Evolutionary conservation across 768 basidiomycete genomes (phyloP).

Genomic region (Amanita muscaria): DNA sequence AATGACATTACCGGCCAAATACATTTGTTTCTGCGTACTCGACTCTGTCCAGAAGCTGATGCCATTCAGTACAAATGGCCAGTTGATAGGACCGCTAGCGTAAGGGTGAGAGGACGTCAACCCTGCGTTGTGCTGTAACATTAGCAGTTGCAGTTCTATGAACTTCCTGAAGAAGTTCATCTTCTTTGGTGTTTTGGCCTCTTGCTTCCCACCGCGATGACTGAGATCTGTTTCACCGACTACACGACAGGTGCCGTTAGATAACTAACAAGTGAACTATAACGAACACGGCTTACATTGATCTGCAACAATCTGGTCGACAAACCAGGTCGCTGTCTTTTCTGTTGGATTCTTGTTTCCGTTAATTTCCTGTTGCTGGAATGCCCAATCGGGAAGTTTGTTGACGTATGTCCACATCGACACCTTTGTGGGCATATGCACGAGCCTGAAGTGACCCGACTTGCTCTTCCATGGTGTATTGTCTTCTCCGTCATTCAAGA

Average conservation of each 20-base stretch:
- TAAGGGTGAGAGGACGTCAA: conserved; percentile 97
- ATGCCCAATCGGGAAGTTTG: conserved; percentile 92
- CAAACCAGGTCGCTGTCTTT: conserved; percentile 80
- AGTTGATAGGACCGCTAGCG: conserved; percentile 91
- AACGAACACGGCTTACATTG: conserved; percentile 43
- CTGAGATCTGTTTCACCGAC: conserved; percentile 43
- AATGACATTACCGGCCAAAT: conserved; percentile 88
- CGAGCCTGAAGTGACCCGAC: conserved; percentile 83
- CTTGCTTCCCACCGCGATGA: conserved; percentile 41
- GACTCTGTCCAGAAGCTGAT: conserved; percentile 98
- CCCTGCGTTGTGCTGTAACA: conserved; percentile 99
- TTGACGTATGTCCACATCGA: conserved; percentile 88
- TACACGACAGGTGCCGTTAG: conserved; percentile 18
- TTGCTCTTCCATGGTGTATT: conserved; percentile 91
- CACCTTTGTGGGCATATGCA: conserved; percentile 86
- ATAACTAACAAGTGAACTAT: background rate
- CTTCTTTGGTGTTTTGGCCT: conserved; percentile 62
- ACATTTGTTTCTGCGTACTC: conserved; percentile 83
- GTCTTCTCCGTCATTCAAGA: conserved; percentile 62
- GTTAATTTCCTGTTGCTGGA: conserved; percentile 95
- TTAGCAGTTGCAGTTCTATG: conserved; percentile 83
- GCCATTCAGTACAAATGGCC: conserved; percentile 94
- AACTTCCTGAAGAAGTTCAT: conserved; percentile 96
- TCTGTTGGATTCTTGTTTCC: conserved; percentile 90
- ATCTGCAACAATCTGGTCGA: conserved; percentile 70